Percentiles rank a stretch among this genome's conserved stretches.
Evolutionary conservation across 2,329 filamentous ascomycete species (phyloP).

Genomic region (Beauveria sp.): DNA sequence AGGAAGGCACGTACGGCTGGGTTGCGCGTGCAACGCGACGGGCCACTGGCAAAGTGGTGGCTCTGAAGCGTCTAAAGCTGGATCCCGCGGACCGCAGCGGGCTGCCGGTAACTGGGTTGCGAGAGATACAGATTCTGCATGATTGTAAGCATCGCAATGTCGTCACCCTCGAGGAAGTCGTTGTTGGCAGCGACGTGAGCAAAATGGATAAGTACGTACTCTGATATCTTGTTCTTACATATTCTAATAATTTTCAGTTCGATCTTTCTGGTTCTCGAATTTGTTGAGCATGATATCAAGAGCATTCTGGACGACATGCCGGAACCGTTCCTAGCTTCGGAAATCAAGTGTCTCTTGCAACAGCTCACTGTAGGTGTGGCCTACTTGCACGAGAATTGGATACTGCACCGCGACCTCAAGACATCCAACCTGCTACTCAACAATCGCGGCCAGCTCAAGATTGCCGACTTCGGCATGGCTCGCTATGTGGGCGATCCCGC

Average conservation of each 20-base stretch:
- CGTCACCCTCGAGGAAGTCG: constrained; percentile 74
- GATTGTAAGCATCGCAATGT: constrained; percentile 77
- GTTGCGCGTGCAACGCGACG: constrained; percentile 77
- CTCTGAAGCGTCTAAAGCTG: constrained; percentile 89
- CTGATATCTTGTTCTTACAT: not conserved
- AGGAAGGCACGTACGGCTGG: constrained; percentile 94
- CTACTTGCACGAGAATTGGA: constrained; percentile 84
- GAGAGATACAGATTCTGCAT: constrained; percentile 87
- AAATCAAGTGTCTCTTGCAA: constrained; percentile 81
- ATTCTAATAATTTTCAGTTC: constrained; percentile 35
- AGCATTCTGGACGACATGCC: constrained; percentile 89
- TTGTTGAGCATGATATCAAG: constrained; percentile 94
- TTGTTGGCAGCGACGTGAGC: constrained; percentile 58
- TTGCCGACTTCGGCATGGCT: constrained; percentile 98
- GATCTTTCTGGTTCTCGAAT: constrained; percentile 92
- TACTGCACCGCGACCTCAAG: constrained; percentile 89
- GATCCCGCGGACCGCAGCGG: constrained; percentile 66
- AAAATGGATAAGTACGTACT: constrained; percentile 44
- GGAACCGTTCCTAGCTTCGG: constrained; percentile 85
- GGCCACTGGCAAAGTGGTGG: constrained; percentile 71
- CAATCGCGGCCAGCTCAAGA: constrained; percentile 89
- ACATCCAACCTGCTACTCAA: constrained; percentile 91
- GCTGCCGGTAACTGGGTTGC: constrained; percentile 82
- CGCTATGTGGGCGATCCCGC: constrained; percentile 76
- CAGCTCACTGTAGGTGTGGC: constrained; percentile 75